Conservation (phyloP, 768 basidiomycete genomes). For the Fomitopsis pulvina region DNA sequence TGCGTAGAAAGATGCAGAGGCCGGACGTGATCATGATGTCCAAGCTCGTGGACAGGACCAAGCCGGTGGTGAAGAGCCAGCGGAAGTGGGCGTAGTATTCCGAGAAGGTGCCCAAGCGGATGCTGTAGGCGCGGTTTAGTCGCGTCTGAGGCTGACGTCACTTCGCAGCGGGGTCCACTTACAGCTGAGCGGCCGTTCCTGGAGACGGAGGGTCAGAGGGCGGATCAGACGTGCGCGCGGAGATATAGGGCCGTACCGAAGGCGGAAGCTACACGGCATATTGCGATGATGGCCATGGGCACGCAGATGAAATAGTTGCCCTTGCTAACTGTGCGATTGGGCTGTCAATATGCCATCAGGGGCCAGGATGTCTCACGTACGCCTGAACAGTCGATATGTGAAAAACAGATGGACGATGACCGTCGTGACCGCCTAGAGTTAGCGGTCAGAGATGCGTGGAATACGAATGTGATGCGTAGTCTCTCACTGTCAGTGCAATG, state of each 20-base stretch:
- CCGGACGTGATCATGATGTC: constrained; percentile 21
- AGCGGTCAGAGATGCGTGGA: no score
- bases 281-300: constrained; percentile 8
- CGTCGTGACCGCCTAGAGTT: constrained; percentile 11
- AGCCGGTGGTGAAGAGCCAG: constrained; percentile 22
- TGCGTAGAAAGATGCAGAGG: constrained; percentile 18
- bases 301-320: constrained; percentile 16
- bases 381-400: constrained; percentile 16
- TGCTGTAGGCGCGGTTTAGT: constrained; percentile 3
- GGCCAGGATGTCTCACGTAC: no score
- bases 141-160: no score
- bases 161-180: no score
- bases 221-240: background rate
- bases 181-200: constrained; percentile 13
- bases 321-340: constrained; percentile 16
- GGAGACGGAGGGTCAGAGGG: background rate
- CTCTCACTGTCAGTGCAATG: constrained; percentile 14
- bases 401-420: constrained; percentile 22
- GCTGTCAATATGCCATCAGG: no score
- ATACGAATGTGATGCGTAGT: no score
- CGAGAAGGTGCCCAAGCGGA: constrained; percentile 13
- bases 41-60: constrained; percentile 17
- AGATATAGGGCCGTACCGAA: constrained; percentile 4
- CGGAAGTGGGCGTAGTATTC: constrained; percentile 14
- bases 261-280: constrained; percentile 8